Base-by-base conservation (phyloP, 2,329 filamentous ascomycete species). In the Xylaria sp. region DNA sequence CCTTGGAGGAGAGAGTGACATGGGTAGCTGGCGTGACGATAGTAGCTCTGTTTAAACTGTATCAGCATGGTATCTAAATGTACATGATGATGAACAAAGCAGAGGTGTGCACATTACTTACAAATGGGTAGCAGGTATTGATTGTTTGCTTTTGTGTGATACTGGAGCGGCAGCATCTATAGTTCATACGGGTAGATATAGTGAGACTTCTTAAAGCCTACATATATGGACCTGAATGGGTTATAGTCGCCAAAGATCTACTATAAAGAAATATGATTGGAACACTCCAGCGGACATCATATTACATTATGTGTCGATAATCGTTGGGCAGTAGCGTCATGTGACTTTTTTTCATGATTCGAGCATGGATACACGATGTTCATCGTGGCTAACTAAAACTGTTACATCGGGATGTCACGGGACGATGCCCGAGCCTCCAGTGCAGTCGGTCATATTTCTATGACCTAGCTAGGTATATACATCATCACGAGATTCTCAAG, bases 31-130 rank as follows among this genome's bases (percentile, higher is more conserved):
- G 62, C 66, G 66, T 28, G 69, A 71, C 13, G 69, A 69, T 64
- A 69, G 66, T 56, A 66, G 54, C 49, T 68, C 69, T 33, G 46
- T 61, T 64, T 71, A 3, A 64, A 60, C 25, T 61, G 59, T 68
- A 61, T 63, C 58, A 64, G 66, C 59, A 68, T 66, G 57, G 49
- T 61, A 64, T 57, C 59, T 20, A 20, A 10, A 10, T 68, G 70
- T 65, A 67, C 58, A 65, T 63, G 67, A 70, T 68, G 81, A 83
- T 9, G 66, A 60, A 51, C 15, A 43, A 36, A 64, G 20, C 36
- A 63, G 23, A 62, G 36, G 55, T 9, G 20, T 52, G 48, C 43
- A 46, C 33, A 62, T 55, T 57, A 62, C 10, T 7, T 36, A 46
- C 49, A 10, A 18, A 18, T n/a, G 23, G 36, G 3, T n/a, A 25